Evolutionary conservation across 2,329 filamentous ascomycete species (phyloP).

Genomic region (Pestalotiopsis sp.): DNA sequence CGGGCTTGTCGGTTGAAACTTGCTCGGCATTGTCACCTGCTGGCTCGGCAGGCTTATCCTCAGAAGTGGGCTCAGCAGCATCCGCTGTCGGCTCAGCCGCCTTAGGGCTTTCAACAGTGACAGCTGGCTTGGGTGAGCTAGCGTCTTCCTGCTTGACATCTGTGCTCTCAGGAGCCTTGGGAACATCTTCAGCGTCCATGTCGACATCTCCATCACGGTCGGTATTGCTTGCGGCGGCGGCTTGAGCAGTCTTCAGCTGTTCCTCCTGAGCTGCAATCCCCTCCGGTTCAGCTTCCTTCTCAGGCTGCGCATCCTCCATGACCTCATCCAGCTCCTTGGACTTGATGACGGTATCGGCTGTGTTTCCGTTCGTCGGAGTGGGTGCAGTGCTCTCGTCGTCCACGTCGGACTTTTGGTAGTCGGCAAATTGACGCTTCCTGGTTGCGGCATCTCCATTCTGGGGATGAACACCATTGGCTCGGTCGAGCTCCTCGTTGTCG

Average conservation of each 20-base stretch:
- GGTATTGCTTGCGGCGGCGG: constrained; percentile 15
- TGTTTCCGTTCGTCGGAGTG: constrained; percentile 36
- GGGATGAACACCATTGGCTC: constrained; percentile 68
- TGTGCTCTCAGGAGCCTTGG: constrained; percentile 25
- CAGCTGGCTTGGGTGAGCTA: background rate
- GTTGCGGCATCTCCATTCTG: constrained; percentile 50
- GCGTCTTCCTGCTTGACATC: constrained; percentile 41
- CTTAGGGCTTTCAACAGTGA: constrained; percentile 1
- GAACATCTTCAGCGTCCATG: constrained; percentile 41
- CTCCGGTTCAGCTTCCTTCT: constrained; percentile 20
- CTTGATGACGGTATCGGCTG: constrained; percentile 35
- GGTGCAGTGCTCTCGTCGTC: constrained; percentile 43
- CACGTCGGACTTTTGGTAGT: constrained; percentile 47
- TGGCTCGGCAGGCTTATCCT: constrained; percentile 4
- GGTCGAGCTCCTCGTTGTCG: constrained; percentile 82
- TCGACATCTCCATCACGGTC: constrained; percentile 50
- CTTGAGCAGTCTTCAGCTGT: constrained; percentile 20
- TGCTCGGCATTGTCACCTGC: background rate
- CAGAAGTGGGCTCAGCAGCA: background rate
- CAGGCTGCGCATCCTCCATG: constrained; percentile 30
- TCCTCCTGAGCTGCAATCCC: constrained; percentile 25
- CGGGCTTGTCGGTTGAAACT: constrained; percentile 2
- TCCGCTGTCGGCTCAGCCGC: background rate
- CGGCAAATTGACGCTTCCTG: constrained; percentile 43
- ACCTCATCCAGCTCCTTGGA: constrained; percentile 41